Evolutionary conservation across 1,139 yeast genomes (phyloP).

Genomic region (Zygoascus sp.): DNA sequence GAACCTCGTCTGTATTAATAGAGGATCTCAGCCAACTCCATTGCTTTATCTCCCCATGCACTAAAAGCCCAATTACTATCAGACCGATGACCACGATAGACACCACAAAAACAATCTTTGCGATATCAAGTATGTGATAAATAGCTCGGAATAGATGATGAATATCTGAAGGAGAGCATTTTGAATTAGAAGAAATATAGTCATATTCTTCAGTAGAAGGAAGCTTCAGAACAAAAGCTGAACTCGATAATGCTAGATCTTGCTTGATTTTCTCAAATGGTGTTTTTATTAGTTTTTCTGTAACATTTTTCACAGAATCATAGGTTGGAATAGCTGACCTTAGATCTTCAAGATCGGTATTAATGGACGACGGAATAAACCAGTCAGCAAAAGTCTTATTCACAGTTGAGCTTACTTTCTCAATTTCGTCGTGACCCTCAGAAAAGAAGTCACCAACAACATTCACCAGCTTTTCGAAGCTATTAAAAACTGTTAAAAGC

Average conservation of each 20-base stretch:
- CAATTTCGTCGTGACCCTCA: slow-evolving; percentile 38
- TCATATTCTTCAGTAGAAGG: not conserved
- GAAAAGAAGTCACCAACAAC: slow-evolving; percentile 53
- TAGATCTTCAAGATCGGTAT: slow-evolving; percentile 47
- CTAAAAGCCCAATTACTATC: slow-evolving; percentile 40
- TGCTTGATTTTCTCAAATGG: slow-evolving; percentile 46
- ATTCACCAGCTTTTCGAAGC: slow-evolving; percentile 37
- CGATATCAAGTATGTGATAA: not conserved
- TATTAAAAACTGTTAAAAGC: slow-evolving; percentile 47
- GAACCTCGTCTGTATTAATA: slow-evolving; percentile 14
- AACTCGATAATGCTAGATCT: not conserved
- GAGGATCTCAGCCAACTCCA: slow-evolving; percentile 45
- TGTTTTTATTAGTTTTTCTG: slow-evolving; percentile 42
- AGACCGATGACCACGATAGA: slow-evolving; percentile 41
- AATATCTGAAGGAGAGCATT: slow-evolving; percentile 1
- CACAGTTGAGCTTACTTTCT: slow-evolving; percentile 49
- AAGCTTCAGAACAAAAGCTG: not conserved
- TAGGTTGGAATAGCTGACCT: slow-evolving; percentile 52
- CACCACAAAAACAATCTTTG: slow-evolving; percentile 40
- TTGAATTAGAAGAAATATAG: not conserved
- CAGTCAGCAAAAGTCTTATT: slow-evolving; percentile 52
- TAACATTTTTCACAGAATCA: slow-evolving; percentile 48
- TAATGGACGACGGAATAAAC: slow-evolving; percentile 58
- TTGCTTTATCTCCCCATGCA: slow-evolving; percentile 42
- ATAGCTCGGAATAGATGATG: not conserved